phyloP scores from a whole-genome alignment of 306 rosid species.

The Benincasa hispida region DNA sequence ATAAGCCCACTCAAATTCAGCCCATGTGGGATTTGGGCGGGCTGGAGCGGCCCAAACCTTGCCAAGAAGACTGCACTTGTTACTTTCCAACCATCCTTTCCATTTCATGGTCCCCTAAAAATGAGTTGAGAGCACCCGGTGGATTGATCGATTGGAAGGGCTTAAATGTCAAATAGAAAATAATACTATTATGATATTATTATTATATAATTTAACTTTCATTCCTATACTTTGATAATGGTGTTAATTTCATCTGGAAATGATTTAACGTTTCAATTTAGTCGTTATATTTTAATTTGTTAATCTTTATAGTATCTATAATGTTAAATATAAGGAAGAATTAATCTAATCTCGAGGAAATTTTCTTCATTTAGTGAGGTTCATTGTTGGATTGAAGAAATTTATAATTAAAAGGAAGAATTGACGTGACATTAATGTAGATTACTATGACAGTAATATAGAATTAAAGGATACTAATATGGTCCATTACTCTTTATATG shows the following conservation, averaged over 20 bases:
- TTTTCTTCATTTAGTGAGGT: no score
- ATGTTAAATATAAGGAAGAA: no score
- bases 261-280: not conserved
- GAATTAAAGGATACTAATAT: no score
- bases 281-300: not conserved
- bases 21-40: not conserved
- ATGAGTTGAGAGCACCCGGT: not conserved
- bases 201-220: not conserved
- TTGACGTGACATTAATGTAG: no score
- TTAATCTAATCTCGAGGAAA: no score
- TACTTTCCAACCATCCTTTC: slow-evolving; percentile 53
- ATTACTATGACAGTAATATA: no score
- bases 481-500: no score
- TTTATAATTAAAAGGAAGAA: no score
- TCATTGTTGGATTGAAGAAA: no score
- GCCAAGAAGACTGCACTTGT: slow-evolving; percentile 44
- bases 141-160: no score
- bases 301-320: not conserved
- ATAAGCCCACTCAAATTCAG: not conserved
- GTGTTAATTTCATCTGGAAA: no score
- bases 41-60: slow-evolving; percentile 23
- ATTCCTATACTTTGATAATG: not conserved
- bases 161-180: not conserved
- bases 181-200: no score
- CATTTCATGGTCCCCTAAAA: slow-evolving; percentile 26